Conservation (phyloP, 1,284 basidiomycete species). For the Irpex sp. region DNA sequence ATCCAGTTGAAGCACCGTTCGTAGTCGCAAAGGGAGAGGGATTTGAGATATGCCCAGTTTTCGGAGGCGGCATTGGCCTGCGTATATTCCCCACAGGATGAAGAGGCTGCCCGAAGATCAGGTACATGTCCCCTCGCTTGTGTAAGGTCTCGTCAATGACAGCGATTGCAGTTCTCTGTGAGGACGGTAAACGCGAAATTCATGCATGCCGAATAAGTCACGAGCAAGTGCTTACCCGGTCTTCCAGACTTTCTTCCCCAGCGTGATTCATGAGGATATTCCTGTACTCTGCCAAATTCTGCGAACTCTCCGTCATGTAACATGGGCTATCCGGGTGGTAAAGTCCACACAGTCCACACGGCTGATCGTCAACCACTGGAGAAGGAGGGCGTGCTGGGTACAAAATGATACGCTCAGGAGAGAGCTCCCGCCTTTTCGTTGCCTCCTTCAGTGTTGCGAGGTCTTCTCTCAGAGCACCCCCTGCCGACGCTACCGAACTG, state of each 20-base stretch:
- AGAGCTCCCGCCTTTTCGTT: background rate
- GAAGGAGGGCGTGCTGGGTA: conserved; percentile 2
- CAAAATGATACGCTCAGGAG: background rate
- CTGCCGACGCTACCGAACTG: conserved; percentile 1
- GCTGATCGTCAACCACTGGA: conserved; percentile 11
- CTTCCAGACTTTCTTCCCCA: conserved; percentile 60
- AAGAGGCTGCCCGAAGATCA: conserved; percentile 62
- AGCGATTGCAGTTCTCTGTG: conserved; percentile 55
- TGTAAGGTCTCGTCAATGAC: conserved; percentile 63
- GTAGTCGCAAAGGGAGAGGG: background rate
- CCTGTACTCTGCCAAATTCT: conserved; percentile 66
- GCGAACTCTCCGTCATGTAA: conserved; percentile 59
- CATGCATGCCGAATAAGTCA: background rate
- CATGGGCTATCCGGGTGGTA: conserved; percentile 49
- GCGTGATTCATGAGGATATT: conserved; percentile 58
- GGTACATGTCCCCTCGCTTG: conserved; percentile 46
- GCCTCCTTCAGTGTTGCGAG: background rate
- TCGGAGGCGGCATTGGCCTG: background rate
- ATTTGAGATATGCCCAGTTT: background rate
- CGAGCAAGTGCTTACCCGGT: conserved; percentile 43
- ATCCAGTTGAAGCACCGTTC: background rate
- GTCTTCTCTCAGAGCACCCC: conserved; percentile 2
- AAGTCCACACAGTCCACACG: conserved; percentile 63
- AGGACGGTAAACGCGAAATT: background rate
- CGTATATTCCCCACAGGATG: conserved; percentile 37